These are phyloP conservation scores for Sugiyamaella grinbergsii DNA, from an alignment of 1,139 yeast species.

Conservation along the genomic window DNA sequence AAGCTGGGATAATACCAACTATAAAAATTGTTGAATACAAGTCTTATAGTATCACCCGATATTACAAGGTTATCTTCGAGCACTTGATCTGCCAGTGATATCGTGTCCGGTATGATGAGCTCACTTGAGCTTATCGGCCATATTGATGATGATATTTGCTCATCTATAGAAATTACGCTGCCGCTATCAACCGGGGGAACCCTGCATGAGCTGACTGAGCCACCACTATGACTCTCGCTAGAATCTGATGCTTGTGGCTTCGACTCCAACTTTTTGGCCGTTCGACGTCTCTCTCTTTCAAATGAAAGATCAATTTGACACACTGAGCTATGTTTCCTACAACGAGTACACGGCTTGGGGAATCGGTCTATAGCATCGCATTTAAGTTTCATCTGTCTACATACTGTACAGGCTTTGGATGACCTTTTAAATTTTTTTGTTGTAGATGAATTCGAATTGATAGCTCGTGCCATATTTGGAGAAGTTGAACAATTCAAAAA, in stretches of 20 bases:
- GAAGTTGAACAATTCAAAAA: too few species aligned
- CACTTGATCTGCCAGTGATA: constrained; percentile 4
- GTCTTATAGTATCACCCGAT: constrained; percentile 20
- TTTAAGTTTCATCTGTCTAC: constrained; percentile 32
- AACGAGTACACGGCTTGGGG: constrained; percentile 31
- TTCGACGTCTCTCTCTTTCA: constrained; percentile 17
- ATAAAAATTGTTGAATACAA: constrained; percentile 24
- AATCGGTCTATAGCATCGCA: constrained; percentile 32
- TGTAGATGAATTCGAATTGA: neutral
- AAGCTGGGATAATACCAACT: constrained; percentile 23
- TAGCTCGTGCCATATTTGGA: neutral
- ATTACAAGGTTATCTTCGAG: constrained; percentile 6
- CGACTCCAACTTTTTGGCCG: constrained; percentile 1
- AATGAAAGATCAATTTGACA: constrained; percentile 30
- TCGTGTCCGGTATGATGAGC: neutral
- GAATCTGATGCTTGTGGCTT: neutral
- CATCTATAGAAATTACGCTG: neutral
- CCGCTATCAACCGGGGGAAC: neutral
- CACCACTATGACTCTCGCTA: neutral
- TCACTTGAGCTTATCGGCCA: constrained; percentile 9
- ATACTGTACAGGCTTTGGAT: constrained; percentile 31
- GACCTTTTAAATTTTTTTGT: constrained; percentile 23
- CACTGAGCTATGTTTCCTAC: constrained; percentile 22
- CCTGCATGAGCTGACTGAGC: neutral
- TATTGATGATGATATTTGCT: constrained; percentile 1